phyloP scores from a whole-genome alignment of 2,329 filamentous ascomycete genomes.

The Xylariaceae sp. region DNA sequence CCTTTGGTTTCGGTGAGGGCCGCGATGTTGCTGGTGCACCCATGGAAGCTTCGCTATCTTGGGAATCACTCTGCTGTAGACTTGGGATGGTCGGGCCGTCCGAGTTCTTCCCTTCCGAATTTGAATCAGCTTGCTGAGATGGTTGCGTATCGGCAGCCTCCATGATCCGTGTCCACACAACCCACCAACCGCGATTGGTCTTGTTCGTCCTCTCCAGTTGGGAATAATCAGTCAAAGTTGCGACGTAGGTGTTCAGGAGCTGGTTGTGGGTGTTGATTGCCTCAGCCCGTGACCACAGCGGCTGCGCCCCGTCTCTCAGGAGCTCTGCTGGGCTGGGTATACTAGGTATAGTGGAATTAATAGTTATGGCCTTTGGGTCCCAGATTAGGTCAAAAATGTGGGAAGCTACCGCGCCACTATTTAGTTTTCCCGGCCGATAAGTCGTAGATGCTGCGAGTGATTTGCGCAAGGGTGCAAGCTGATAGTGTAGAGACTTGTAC shows the following conservation, averaged over 20 bases:
- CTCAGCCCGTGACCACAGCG: conserved; percentile 55
- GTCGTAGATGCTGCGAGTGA: conserved; percentile 52
- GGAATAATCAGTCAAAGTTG: conserved; percentile 37
- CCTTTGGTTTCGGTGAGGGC: conserved; percentile 15
- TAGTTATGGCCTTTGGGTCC: conserved; percentile 51
- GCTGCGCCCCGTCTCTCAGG: conserved; percentile 19
- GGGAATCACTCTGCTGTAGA: conserved; percentile 9
- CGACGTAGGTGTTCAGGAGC: conserved; percentile 52
- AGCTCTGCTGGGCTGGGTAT: conserved; percentile 47
- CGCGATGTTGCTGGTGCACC: conserved; percentile 1
- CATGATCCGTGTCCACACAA: conserved; percentile 60
- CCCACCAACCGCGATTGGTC: conserved; percentile 65
- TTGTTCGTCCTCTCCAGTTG: conserved; percentile 61
- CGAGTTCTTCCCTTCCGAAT: neutral
- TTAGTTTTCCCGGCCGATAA: conserved; percentile 51
- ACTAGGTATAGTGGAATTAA: conserved; percentile 63
- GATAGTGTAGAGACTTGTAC: conserved; percentile 57
- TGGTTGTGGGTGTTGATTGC: conserved; percentile 63
- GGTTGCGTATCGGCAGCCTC: conserved; percentile 19
- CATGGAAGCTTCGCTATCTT: conserved; percentile 6
- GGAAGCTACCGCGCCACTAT: conserved; percentile 28
- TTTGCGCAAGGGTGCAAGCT: conserved; percentile 55
- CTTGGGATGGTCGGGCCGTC: neutral
- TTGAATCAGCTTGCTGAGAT: neutral
- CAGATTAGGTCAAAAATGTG: conserved; percentile 60